Evolutionary conservation across 2,329 filamentous ascomycete genomes (phyloP).

Genomic region (Colletotrichum musae): DNA sequence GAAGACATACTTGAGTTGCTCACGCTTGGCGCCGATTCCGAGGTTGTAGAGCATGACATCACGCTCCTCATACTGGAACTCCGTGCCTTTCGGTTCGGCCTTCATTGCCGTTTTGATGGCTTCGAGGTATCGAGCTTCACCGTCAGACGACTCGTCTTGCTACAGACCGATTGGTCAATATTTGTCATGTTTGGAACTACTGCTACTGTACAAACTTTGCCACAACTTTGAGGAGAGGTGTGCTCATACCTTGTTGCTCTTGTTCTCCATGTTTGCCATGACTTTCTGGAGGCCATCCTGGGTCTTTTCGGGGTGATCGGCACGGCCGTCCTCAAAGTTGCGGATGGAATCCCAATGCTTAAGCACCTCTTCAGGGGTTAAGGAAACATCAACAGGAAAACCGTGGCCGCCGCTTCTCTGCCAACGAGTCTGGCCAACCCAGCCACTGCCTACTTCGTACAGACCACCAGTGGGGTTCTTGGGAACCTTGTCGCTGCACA

Average conservation of each 20-base stretch:
- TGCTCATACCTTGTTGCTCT: slow-evolving; percentile 71
- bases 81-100: slow-evolving; percentile 77
- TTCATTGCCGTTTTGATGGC: slow-evolving; percentile 84
- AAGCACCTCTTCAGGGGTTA: slow-evolving; percentile 88
- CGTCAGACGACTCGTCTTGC: slow-evolving; percentile 33
- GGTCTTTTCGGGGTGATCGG: slow-evolving; percentile 86
- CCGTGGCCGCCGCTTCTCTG: slow-evolving; percentile 90
- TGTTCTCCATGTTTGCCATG: slow-evolving; percentile 88
- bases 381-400: slow-evolving; percentile 88
- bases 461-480: slow-evolving; percentile 86
- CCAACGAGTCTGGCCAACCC: slow-evolving; percentile 94
- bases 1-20: slow-evolving; percentile 88
- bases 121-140: slow-evolving; percentile 71
- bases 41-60: slow-evolving; percentile 97
- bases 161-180: slow-evolving; percentile 43
- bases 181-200: slow-evolving; percentile 44
- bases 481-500: slow-evolving; percentile 88
- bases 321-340: slow-evolving; percentile 89
- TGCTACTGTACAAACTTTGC: slow-evolving; percentile 40
- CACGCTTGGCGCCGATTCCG: slow-evolving; percentile 91
- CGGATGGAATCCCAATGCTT: slow-evolving; percentile 83
- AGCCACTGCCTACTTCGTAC: slow-evolving; percentile 96
- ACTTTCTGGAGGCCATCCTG: slow-evolving; percentile 83
- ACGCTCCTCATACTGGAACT: slow-evolving; percentile 87
- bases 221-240: slow-evolving; percentile 3